Evolutionary conservation across 1,284 basidiomycete genomes (phyloP).

Genomic region (Cystobasidium slooffiae): DNA sequence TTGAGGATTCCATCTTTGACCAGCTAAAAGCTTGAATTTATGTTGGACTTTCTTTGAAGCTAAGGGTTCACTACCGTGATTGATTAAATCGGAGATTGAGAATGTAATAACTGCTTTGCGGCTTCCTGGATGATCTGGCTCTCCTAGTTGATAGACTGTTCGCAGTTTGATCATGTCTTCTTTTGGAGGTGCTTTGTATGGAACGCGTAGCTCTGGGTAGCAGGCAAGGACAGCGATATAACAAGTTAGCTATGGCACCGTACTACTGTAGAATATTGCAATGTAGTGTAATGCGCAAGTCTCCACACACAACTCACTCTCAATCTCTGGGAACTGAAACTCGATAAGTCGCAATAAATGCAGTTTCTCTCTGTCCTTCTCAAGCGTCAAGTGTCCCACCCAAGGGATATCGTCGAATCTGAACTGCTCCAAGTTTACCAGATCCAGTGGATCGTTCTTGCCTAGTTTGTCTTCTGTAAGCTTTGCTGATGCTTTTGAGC

Average conservation of each 20-base stretch:
- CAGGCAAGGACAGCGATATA: background rate
- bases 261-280: too few species aligned
- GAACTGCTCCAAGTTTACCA: constrained; percentile 36
- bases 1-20: constrained; percentile 50
- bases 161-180: constrained; percentile 51
- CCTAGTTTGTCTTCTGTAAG: constrained; percentile 26
- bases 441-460: constrained; percentile 35
- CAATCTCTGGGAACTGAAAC: constrained; percentile 50
- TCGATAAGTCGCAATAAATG: constrained; percentile 53
- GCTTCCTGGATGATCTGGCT: constrained; percentile 55
- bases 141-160: constrained; percentile 57
- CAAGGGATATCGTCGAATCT: constrained; percentile 38
- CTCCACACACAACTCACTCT: constrained; percentile 42
- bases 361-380: constrained; percentile 49
- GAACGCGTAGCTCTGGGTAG: constrained; percentile 52
- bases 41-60: constrained; percentile 46
- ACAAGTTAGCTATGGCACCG: background rate
- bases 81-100: constrained; percentile 51
- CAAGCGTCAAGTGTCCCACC: constrained; percentile 45
- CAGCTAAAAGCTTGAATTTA: constrained; percentile 58
- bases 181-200: constrained; percentile 53
- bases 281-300: constrained; percentile 4
- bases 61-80: background rate
- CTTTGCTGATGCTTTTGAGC: constrained; percentile 26
- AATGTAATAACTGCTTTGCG: constrained; percentile 56